Evolutionary conservation across 2,329 filamentous ascomycete species (phyloP).

Genomic region (Metarhizium anisopliae): DNA sequence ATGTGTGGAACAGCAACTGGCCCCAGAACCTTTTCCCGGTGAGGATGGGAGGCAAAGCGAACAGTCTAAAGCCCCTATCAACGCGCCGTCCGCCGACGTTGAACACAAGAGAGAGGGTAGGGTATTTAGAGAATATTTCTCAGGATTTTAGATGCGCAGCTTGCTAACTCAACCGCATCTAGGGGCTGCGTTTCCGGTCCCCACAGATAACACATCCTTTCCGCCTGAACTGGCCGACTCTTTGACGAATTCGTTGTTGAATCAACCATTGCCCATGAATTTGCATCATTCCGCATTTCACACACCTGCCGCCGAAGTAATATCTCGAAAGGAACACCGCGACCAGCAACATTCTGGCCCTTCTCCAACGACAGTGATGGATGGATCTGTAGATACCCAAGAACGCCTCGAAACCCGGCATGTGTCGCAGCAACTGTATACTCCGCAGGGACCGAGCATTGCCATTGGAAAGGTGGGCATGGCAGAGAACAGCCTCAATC

Average conservation of each 20-base stretch:
- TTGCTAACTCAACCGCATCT: background rate
- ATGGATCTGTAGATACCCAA: constrained; percentile 5
- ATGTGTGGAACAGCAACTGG: constrained; percentile 6
- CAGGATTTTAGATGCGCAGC: background rate
- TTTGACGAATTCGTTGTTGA: constrained; percentile 39
- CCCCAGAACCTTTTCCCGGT: constrained; percentile 19
- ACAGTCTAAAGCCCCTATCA: constrained; percentile 29
- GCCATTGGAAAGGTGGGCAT: constrained; percentile 5
- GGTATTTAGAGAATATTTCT: constrained; percentile 1
- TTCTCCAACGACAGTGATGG: constrained; percentile 11
- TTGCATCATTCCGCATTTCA: constrained; percentile 20
- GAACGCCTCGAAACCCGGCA: constrained; percentile 28
- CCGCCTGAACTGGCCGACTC: constrained; percentile 29
- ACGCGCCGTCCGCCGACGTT: constrained; percentile 25
- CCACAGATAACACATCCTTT: constrained; percentile 10
- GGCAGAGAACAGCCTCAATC: background rate
- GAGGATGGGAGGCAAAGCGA: constrained; percentile 18
- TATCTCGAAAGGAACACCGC: constrained; percentile 36
- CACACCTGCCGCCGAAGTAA: constrained; percentile 27
- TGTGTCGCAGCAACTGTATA: constrained; percentile 30
- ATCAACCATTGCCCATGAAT: constrained; percentile 33
- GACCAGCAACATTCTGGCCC: constrained; percentile 10
- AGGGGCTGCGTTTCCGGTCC: constrained; percentile 13
- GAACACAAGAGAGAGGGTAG: constrained; percentile 12
- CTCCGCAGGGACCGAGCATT: constrained; percentile 15